Percentiles rank a stretch among this genome's conserved stretches.
Evolutionary conservation across 2,329 filamentous ascomycete genomes (phyloP).

Genomic region (Stagonosporopsis rhizophila): DNA sequence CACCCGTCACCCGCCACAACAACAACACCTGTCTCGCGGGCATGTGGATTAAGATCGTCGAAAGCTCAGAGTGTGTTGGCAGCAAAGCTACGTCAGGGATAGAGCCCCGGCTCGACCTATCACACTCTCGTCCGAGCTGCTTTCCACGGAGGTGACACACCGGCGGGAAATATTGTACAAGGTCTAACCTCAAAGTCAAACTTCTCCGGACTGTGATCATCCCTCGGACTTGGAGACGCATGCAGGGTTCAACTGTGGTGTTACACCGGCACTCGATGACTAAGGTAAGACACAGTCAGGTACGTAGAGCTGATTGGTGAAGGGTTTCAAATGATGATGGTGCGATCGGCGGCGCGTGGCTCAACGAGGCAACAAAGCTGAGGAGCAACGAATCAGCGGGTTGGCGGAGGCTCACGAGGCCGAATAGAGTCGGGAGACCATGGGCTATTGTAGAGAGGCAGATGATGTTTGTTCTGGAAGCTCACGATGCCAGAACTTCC

Average conservation of each 20-base stretch:
- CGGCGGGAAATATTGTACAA: conserved; percentile 13
- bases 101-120: conserved; percentile 24
- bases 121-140: conserved; percentile 23
- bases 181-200: conserved; percentile 6
- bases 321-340: conserved; percentile 37
- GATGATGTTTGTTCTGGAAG: conserved; percentile 10
- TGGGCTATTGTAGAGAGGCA: conserved; percentile 2
- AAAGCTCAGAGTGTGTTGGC: conserved; percentile 13
- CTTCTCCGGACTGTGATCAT: conserved; percentile 7
- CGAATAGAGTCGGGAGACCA: conserved; percentile 7
- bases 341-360: conserved; percentile 31
- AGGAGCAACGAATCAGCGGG: conserved; percentile 4
- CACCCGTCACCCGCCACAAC: conserved; percentile 15
- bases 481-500: conserved; percentile 1
- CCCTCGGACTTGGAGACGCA: conserved; percentile 1
- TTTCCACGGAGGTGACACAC: conserved; percentile 33
- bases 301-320: conserved; percentile 42
- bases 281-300: conserved; percentile 33
- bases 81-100: conserved; percentile 31
- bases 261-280: conserved; percentile 17
- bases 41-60: conserved; percentile 10
- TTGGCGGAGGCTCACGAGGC: conserved; percentile 4
- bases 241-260: conserved; percentile 26
- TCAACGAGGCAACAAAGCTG: conserved; percentile 23
- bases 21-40: conserved; percentile 14